Base-by-base conservation (phyloP, 2,329 filamentous ascomycete genomes). In the Claviceps digitariae region DNA sequence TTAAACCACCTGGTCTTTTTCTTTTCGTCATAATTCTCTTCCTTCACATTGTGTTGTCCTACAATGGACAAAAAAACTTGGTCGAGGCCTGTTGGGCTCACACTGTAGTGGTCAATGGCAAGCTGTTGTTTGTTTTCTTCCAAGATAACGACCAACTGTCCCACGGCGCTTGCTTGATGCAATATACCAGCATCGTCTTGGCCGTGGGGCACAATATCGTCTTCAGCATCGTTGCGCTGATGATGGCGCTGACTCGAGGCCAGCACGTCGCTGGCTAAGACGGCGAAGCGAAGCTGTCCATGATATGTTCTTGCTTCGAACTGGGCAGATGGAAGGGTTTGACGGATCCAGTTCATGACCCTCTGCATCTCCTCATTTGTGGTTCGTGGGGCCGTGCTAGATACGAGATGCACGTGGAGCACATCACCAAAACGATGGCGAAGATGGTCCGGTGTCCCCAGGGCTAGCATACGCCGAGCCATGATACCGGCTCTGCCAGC, bases 61-160 rank as follows among this genome's bases (percentile, higher is more conserved):
- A 95, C 89, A 63, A 96, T 93, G 27, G 78, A 78, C 65, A 96
- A 68, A 68, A 96, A 96, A 0, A 96, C 90, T 67, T 95, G 87
- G 64, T 96, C 90, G 44, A 96, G 71, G 17, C 88, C 94, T 20
- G 89, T 93, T 25, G 88, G 87, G 54, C 81, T 86, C 58, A 95
- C 88, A 50, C 85, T 89, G 68, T 91, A 96, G 67, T 94, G 88
- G 64, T 88, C 84, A 48, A 95, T 77, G 0, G 86, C 86, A 29
- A 95, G 67, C 4, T 69, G 67, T 21, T 80, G 72, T 61, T 84
- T 86, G 57, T 83, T 75, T 59, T 82, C 79, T 67, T 96, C 90
- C 1, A 95, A 72, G 43, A 84, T 63, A 15, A 84, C 78, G 56
- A 93, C 87, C 5, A 94, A 70, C 6, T 75, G 74, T 0, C 86